Evolutionary conservation across 352 stramenopile species (phyloP).

Genomic region (Pythium rishiriense): DNA sequence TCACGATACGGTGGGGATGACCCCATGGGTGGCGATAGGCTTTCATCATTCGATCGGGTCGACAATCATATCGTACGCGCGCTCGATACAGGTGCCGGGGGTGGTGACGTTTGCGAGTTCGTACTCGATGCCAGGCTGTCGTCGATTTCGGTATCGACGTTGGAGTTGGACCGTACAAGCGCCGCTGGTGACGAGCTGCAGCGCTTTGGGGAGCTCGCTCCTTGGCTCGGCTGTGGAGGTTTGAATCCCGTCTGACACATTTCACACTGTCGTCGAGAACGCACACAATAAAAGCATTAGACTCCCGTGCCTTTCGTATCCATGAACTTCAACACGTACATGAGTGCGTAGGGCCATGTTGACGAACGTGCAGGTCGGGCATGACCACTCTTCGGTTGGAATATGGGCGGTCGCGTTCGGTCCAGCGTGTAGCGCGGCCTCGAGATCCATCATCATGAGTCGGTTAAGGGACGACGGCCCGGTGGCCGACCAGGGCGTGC

Average conservation of each 20-base stretch:
- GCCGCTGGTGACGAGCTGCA: constrained; percentile 25
- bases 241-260: constrained; percentile 33
- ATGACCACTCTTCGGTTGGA: constrained; percentile 56
- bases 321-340: constrained; percentile 36
- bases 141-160: constrained; percentile 12
- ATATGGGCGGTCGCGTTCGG: constrained; percentile 37
- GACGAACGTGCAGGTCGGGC: constrained; percentile 64
- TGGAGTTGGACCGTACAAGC: constrained; percentile 9
- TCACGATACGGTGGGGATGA: not conserved
- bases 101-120: constrained; percentile 6
- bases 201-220: constrained; percentile 18
- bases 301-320: not conserved
- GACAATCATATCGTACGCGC: constrained; percentile 20
- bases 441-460: constrained; percentile 60
- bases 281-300: not conserved
- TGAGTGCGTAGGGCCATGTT: constrained; percentile 58
- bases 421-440: constrained; percentile 45
- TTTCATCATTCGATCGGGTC: too few species aligned
- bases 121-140: constrained; percentile 16
- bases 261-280: constrained; percentile 22
- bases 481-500: constrained; percentile 40
- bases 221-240: not conserved
- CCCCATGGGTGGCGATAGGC: too few species aligned
- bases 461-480: constrained; percentile 41
- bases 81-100: constrained; percentile 9